Conservation (phyloP, 495 filamentous ascomycete species). For the Xylaria bambusicola region DNA sequence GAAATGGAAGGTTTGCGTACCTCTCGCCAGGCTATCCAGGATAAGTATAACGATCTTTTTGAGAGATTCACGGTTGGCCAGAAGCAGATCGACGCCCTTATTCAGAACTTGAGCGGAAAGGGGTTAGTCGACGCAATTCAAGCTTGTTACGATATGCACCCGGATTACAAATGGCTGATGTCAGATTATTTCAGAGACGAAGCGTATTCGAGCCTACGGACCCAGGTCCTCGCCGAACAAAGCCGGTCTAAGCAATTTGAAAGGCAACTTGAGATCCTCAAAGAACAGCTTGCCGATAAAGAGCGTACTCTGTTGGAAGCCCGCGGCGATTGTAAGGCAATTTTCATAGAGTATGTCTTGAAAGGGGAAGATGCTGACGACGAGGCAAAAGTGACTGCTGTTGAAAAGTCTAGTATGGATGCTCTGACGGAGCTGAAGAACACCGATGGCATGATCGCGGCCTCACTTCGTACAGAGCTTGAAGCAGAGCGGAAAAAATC, state of each 20-base stretch:
- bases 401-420: slow-evolving; percentile 49
- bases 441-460: slow-evolving; percentile 53
- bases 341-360: slow-evolving; percentile 23
- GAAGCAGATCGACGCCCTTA: slow-evolving; percentile 51
- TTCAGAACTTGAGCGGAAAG: slow-evolving; percentile 47
- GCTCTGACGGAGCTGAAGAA: slow-evolving; percentile 54
- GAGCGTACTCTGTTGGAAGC: slow-evolving; percentile 49
- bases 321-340: slow-evolving; percentile 36
- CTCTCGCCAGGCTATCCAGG: slow-evolving; percentile 40
- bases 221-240: slow-evolving; percentile 38
- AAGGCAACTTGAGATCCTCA: slow-evolving; percentile 26
- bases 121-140: slow-evolving; percentile 48
- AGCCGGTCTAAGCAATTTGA: slow-evolving; percentile 47
- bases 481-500: slow-evolving; percentile 47
- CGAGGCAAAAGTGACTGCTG: slow-evolving; percentile 42
- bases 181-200: slow-evolving; percentile 42
- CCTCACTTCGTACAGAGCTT: slow-evolving; percentile 54
- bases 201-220: slow-evolving; percentile 35
- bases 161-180: slow-evolving; percentile 30
- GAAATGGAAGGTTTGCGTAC: slow-evolving; percentile 46
- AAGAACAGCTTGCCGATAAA: slow-evolving; percentile 41
- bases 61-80: slow-evolving; percentile 53
- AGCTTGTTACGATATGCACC: slow-evolving; percentile 33
- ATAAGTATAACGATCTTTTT: slow-evolving; percentile 48
- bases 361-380: slow-evolving; percentile 23